phyloP scores from a whole-genome alignment of 2,329 filamentous ascomycete species.

The Epichloe hybrida region DNA sequence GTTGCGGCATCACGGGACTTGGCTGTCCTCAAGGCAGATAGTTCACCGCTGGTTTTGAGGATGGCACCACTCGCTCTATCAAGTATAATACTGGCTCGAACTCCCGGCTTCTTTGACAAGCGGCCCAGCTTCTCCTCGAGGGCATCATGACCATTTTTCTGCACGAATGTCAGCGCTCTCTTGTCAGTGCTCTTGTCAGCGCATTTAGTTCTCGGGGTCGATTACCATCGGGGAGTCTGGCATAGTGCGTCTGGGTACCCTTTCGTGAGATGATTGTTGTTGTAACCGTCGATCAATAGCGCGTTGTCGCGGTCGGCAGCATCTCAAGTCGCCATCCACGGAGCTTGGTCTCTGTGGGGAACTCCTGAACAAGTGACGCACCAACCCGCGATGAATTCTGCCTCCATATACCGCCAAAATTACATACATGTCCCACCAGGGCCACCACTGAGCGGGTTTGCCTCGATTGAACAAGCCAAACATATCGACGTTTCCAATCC shows the following conservation, averaged over 20 bases:
- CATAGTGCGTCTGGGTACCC: slow-evolving; percentile 2
- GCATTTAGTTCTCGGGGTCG: not conserved
- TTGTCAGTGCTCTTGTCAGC: not conserved
- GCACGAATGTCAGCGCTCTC: slow-evolving; percentile 5
- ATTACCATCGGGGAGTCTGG: slow-evolving; percentile 6
- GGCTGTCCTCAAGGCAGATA: slow-evolving; percentile 38
- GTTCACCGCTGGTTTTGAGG: slow-evolving; percentile 59
- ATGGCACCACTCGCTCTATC: slow-evolving; percentile 60
- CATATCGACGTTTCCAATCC: not conserved
- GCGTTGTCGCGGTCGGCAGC: not conserved
- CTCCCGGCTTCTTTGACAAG: slow-evolving; percentile 63
- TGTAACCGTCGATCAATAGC: not conserved
- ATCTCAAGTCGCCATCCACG: not conserved
- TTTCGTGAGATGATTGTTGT: not conserved
- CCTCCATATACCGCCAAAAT: slow-evolving; percentile 32
- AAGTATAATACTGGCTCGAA: slow-evolving; percentile 64
- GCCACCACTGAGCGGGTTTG: not conserved
- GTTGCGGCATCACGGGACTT: slow-evolving; percentile 23
- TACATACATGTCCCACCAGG: slow-evolving; percentile 16
- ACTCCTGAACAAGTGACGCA: slow-evolving; percentile 1
- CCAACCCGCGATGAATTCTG: slow-evolving; percentile 20
- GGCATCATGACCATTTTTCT: slow-evolving; percentile 41
- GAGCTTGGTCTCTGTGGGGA: not conserved
- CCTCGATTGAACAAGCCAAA: not conserved
- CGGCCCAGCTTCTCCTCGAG: slow-evolving; percentile 54